These are phyloP conservation scores for Tuber umbilicatum DNA, from an alignment of 495 filamentous ascomycete genomes.

Conservation along the genomic window DNA sequence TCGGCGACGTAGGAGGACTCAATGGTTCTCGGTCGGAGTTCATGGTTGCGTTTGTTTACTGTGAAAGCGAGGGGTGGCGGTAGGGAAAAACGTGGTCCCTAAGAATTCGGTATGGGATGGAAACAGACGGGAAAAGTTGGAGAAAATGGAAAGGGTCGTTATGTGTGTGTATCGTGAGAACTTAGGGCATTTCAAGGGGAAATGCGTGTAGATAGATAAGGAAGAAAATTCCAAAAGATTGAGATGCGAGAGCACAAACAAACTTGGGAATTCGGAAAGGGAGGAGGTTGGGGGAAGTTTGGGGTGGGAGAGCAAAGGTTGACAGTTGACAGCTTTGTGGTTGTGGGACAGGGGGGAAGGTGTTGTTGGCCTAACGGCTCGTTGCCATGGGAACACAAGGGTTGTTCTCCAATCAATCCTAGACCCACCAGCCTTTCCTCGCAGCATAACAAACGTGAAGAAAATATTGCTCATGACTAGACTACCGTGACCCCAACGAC, in stretches of 20 bases:
- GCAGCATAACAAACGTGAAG: neutral
- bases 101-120: neutral
- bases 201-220: neutral
- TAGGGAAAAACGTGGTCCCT: neutral
- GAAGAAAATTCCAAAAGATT: neutral
- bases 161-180: neutral
- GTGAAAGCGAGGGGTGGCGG: slow-evolving; percentile 10
- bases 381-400: neutral
- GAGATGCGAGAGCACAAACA: neutral
- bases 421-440: neutral
- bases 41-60: slow-evolving; percentile 14
- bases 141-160: neutral
- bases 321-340: neutral
- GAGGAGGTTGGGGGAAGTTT: neutral
- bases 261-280: neutral
- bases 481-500: too few relatives aligned
- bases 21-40: slow-evolving; percentile 26
- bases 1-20: slow-evolving; percentile 27
- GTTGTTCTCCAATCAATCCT: neutral
- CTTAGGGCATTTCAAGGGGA: neutral
- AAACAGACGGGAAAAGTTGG: neutral
- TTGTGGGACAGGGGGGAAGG: neutral
- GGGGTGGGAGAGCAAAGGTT: neutral
- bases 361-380: neutral
- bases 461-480: neutral